Evolutionary conservation across 306 rosid species (phyloP), one percentile per base, ranked within the genome.

Genomic region (Fagus sylvatica): DNA sequence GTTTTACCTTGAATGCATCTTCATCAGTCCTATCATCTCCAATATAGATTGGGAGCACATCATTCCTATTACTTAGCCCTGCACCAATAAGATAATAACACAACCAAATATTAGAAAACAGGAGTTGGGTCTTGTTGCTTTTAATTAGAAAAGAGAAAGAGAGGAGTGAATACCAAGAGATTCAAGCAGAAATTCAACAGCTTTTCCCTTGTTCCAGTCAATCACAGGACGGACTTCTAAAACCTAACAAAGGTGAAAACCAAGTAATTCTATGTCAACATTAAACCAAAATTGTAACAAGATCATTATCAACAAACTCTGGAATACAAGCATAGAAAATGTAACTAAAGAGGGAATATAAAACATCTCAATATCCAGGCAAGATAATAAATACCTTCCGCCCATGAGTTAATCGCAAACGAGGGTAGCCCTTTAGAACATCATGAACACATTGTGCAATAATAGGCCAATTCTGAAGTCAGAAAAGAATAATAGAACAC

Each of bases 201-300:
- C 97, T 83, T 92, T 94, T 86, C 98, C 98, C 85, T 94, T 94
- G 87, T 94, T 86, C 98, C 98, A 94, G 67, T 92, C 93, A 73
- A 94, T 89, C 75, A 79, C 91, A 34, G 98, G 98, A 84, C 98
- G 98, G 41, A 94, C 76, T 75, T 94, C 98, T 94, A 94, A 94
- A 88, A 94, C 98, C 98, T 94, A 67, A 41, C 19, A 71, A 2
- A 4, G 73, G 11, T n/a, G 4, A 40, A 56, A 17, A 57, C 37
- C 13, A 72, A 19, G 30, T 17, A 66, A 66, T 17, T 46, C 48
- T 37, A 3, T 17, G 71, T 7, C 41, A 66, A 17, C 28, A 64
- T 64, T 22, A 19, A 62, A 36, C n/a, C n/a, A 12, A 33, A 13
- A 61, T 12, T 60, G 54, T 46, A 1, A 15, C 40, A 53, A 33